A percentile compares a stretch with the other conserved stretches of the same genome.
Evolutionary conservation across 2,329 filamentous ascomycete species (phyloP).

Genomic region (Peltaster fructicola): DNA sequence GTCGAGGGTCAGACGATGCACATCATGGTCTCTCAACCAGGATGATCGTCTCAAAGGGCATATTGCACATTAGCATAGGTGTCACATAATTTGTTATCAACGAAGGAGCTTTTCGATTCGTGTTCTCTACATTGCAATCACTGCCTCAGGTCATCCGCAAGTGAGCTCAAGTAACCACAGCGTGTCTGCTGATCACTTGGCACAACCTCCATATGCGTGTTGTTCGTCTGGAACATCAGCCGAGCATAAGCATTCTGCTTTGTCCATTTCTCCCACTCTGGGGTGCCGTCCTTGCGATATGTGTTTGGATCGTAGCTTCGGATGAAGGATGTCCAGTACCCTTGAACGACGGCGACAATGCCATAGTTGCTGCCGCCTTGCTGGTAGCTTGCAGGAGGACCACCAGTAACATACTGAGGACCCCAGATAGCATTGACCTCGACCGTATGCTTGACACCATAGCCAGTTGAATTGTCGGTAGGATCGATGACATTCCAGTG

Average conservation of each 20-base stretch:
- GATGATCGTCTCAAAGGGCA: too few relatives aligned
- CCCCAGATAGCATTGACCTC: conserved; percentile 54
- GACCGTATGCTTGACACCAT: conserved; percentile 49
- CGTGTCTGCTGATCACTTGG: conserved; percentile 20
- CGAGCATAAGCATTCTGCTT: conserved; percentile 13
- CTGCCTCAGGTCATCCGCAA: conserved; percentile 32
- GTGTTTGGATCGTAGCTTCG: conserved; percentile 47
- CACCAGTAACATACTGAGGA: conserved; percentile 33
- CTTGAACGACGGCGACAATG: conserved; percentile 45
- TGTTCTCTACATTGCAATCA: conserved; percentile 16
- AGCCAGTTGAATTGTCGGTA: conserved; percentile 30
- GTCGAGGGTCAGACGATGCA: too few relatives aligned
- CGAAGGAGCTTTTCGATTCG: too few relatives aligned
- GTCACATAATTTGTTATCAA: too few relatives aligned
- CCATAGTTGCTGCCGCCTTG: conserved; percentile 34
- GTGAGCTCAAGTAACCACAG: conserved; percentile 33
- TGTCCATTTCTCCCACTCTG: conserved; percentile 28
- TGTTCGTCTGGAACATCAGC: conserved; percentile 22
- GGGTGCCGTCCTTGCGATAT: conserved; percentile 27
- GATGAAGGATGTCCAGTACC: conserved; percentile 62
- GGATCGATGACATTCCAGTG: conserved; percentile 50
- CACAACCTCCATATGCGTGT: conserved; percentile 23
- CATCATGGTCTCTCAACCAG: too few relatives aligned
- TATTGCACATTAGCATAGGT: too few relatives aligned
- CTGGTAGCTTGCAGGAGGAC: conserved; percentile 38